Base-by-base conservation (phyloP, 2,329 filamentous ascomycete species). In the Aspergillus flavus region DNA sequence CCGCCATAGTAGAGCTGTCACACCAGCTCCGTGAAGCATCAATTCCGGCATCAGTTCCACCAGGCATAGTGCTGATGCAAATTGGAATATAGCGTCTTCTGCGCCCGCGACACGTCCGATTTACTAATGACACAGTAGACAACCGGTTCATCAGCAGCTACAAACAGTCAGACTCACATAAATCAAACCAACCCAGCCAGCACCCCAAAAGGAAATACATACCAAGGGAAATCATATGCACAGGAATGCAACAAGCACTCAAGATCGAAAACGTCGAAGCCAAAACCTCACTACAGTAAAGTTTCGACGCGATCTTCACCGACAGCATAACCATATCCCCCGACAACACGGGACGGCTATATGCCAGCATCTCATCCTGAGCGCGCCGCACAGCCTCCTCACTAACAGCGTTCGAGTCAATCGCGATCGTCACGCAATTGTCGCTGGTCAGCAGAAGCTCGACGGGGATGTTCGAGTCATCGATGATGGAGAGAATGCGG, bases 241-340 rank as follows among this genome's bases (percentile, higher is more conserved):
- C 32, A 23, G 52, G 52, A 55, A 55, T 55, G 26, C 34, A 36
- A 39, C 52, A 55, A n/a, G 52, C 52, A 21, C 34, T 39, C 52
- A 55, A 21, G 16, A 55, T 55, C 3, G 26, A 30, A 26, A 55
- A 55, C 1, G 23, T 39, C 21, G 32, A 21, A 16, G 52, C 26
- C 52, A 55, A 19, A 30, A 39, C 23, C 21, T 55, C 32, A 12
- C 30, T 39, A 26, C 34, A 39, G 21, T 39, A 4, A 19, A 7
- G 32, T 39, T 55, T 55, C 9, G 52, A 55, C 6, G 32, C n/a
- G 14, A 55, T 28, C 26, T 39, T 34, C 32, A 55, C 52, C 6
- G 52, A 55, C 9, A 55, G 52, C 52, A 55, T 23, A 23, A 55
- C 52, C 52, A 39, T 55, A 14, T 55, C 34, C 52, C 52, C 52